Percentiles rank a stretch among this genome's conserved stretches.
These are phyloP conservation scores for Discostella pseudostelligera DNA, from an alignment of 108 stramenopile genomes.

Conservation along the genomic window DNA sequence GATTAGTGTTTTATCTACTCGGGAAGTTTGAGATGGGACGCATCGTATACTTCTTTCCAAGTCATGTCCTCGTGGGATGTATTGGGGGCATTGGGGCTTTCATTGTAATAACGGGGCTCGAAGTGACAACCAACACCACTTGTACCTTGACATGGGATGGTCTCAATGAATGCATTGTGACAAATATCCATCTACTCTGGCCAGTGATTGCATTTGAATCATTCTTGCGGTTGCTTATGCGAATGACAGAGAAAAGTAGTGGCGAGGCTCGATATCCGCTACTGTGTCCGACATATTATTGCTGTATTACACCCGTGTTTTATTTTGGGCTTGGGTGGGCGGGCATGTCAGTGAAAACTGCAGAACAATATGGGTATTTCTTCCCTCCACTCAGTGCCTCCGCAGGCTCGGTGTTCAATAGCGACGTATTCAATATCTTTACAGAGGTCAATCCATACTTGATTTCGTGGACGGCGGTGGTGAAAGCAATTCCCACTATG, in stretches of 20 bases:
- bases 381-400: conserved; percentile 49
- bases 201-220: conserved; percentile 56
- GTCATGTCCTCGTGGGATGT: conserved; percentile 78
- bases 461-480: conserved; percentile 56
- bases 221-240: conserved; percentile 50
- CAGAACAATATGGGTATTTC: conserved; percentile 54
- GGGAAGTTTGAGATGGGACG: conserved; percentile 69
- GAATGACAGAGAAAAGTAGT: conserved; percentile 28
- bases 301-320: conserved; percentile 68
- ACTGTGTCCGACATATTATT: conserved; percentile 67
- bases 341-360: conserved; percentile 38
- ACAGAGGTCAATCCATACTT: conserved; percentile 13
- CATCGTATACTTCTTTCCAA: conserved; percentile 80
- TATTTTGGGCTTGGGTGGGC: conserved; percentile 45
- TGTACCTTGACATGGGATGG: conserved; percentile 44
- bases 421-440: conserved; percentile 52
- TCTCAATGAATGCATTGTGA: conserved; percentile 14
- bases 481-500: conserved; percentile 49
- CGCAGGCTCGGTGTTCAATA: conserved; percentile 28
- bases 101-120: conserved; percentile 58
- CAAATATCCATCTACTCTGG: conserved; percentile 41
- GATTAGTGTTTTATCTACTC: conserved; percentile 65
- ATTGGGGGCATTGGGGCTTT: conserved; percentile 49
- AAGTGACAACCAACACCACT: conserved; percentile 54
- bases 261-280: conserved; percentile 55